Percentiles rank a stretch among this genome's conserved stretches.
Evolutionary conservation across 1,284 basidiomycete genomes (phyloP).

Genomic region (Ustilago cynodontis): DNA sequence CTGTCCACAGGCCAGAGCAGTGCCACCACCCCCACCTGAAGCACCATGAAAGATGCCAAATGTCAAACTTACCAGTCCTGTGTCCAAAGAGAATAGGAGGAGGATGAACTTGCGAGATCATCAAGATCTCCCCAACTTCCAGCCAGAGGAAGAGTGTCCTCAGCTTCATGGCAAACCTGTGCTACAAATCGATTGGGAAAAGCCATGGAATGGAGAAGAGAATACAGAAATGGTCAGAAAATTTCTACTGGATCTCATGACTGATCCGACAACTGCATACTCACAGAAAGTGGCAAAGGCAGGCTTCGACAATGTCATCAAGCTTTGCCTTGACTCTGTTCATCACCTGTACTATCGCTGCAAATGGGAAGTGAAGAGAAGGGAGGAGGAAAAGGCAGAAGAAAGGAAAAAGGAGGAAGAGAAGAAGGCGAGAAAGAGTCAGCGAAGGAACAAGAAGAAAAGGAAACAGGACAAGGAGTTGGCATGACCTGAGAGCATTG

Average conservation of each 20-base stretch:
- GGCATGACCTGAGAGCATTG: neutral
- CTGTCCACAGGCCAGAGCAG: no score
- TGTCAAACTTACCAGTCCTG: neutral
- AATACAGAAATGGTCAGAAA: neutral
- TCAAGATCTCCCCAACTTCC: neutral
- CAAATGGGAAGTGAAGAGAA: neutral
- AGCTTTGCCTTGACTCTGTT: conserved; percentile 1
- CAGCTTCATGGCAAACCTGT: neutral
- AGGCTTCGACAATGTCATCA: neutral
- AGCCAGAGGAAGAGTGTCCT: neutral
- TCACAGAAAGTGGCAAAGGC: neutral
- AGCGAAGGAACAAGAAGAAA: neutral
- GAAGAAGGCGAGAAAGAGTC: neutral
- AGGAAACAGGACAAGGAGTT: neutral
- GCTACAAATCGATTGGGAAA: neutral
- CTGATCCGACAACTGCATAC: neutral
- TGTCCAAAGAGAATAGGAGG: neutral
- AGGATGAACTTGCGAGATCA: neutral
- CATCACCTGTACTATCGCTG: neutral
- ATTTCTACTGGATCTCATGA: neutral
- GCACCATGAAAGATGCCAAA: neutral
- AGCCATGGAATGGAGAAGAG: neutral
- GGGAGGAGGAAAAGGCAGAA: no score
- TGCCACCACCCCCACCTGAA: no score
- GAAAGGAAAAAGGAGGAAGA: neutral